A percentile compares a stretch with the other conserved stretches of the same genome.
These are phyloP conservation scores for Pythium utonaiense DNA, from an alignment of 352 stramenopile genomes.

Conservation along the genomic window DNA sequence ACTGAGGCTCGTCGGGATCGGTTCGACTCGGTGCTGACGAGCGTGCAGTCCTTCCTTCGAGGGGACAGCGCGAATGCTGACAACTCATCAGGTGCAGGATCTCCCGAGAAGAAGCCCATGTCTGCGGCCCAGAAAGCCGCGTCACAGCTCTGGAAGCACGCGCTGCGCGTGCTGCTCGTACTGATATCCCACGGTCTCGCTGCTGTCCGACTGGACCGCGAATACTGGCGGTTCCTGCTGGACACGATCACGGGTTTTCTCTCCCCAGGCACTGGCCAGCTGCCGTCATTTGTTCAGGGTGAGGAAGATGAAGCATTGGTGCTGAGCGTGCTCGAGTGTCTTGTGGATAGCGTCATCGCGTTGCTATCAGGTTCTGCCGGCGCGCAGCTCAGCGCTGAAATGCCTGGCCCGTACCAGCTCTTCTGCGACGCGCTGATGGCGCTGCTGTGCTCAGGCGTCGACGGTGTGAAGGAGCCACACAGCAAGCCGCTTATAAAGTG, in stretches of 20 bases:
- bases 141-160: slow-evolving; percentile 74
- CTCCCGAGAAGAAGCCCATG: slow-evolving; percentile 32
- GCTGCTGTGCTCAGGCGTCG: slow-evolving; percentile 58
- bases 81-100: neutral
- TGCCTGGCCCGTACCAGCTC: slow-evolving; percentile 20
- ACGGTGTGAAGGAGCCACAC: slow-evolving; percentile 36
- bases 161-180: slow-evolving; percentile 63
- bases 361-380: slow-evolving; percentile 30
- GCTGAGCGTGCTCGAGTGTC: slow-evolving; percentile 67
- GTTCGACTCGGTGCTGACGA: slow-evolving; percentile 63
- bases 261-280: slow-evolving; percentile 41
- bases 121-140: slow-evolving; percentile 64
- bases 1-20: slow-evolving; percentile 44
- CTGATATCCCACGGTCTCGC: slow-evolving; percentile 67
- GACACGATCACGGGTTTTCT: slow-evolving; percentile 65
- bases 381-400: slow-evolving; percentile 23
- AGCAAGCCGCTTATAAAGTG: slow-evolving; percentile 64
- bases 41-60: slow-evolving; percentile 61
- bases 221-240: slow-evolving; percentile 53
- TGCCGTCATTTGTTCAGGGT: slow-evolving; percentile 53
- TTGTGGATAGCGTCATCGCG: slow-evolving; percentile 67
- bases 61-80: slow-evolving; percentile 21
- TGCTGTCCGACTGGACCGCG: slow-evolving; percentile 43
- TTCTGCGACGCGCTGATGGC: slow-evolving; percentile 56
- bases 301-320: slow-evolving; percentile 80